phyloP scores from a whole-genome alignment of 106 monocot genomes.

The Dioscorea zingiberensis region DNA sequence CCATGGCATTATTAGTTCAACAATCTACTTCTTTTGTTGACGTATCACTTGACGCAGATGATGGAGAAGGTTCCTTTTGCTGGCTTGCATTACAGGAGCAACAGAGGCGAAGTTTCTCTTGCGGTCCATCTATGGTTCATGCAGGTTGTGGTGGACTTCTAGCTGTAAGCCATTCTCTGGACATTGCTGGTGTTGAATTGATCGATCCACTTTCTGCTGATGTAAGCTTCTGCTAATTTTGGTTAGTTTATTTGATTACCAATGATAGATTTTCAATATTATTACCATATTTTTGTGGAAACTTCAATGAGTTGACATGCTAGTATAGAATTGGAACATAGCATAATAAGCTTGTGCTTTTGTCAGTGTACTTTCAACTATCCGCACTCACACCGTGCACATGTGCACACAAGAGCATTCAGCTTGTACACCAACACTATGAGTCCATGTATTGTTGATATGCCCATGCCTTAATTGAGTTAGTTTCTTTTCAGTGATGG shows the following conservation, averaged over 20 bases:
- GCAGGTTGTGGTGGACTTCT: constrained; percentile 95
- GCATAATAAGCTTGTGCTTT: too few relatives aligned
- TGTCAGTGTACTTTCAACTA: too few relatives aligned
- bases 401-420: too few relatives aligned
- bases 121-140: constrained; percentile 87
- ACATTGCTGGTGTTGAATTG: constrained; percentile 89
- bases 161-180: constrained; percentile 72
- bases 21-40: constrained; percentile 85
- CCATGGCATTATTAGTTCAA: constrained; percentile 69
- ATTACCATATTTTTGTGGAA: constrained; percentile 1
- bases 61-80: constrained; percentile 64
- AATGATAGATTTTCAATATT: background rate
- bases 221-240: constrained; percentile 40
- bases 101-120: constrained; percentile 68
- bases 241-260: background rate
- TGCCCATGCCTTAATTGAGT: too few relatives aligned
- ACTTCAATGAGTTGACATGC: too few relatives aligned
- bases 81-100: constrained; percentile 92
- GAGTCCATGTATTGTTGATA: too few relatives aligned
- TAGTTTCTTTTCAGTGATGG: too few relatives aligned
- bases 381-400: too few relatives aligned
- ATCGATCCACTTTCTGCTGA: constrained; percentile 80
- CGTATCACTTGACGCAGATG: constrained; percentile 63
- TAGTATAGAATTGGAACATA: too few relatives aligned
- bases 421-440: too few relatives aligned